Evolutionary conservation across 257 asterid species (phyloP), one percentile per base, ranked within the genome.

Genomic region (Solanum chiquidenum): DNA sequence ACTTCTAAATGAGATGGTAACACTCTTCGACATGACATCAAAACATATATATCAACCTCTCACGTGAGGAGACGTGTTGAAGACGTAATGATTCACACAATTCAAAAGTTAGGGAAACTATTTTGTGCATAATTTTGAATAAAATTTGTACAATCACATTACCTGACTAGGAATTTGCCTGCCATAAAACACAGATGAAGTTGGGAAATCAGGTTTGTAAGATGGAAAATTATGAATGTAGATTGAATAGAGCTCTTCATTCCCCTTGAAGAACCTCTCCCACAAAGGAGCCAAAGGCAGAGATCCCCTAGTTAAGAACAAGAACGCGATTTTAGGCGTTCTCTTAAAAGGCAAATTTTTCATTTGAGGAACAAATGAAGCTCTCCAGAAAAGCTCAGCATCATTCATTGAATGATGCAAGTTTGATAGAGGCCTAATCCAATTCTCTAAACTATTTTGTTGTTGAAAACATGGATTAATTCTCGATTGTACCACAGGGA

Each of bases 111-210:
- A 18, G 62, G 62, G 62, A 16, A 52, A 52, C 62, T 52, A 2
- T 52, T 52, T 52, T 52, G 21, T 16, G 62, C 62, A 52, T 52
- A 18, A 52, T 52, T 52, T 52, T 52, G n/a, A 52, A 52, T 52
- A 52, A 52, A 68, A 68, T 68, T 60, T 40, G 52, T 84, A 60
- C 46, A n/a, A 66, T 12, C 29, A 27, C 31, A 86, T 64, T 92
- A 94, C 98, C 98, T 96, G 95, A 92, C 97, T 94, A 34, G 99
- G 99, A 89, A 96, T 90, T 75, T 96, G 94, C 89, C 95, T 92
- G 89, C 95, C 93, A 13, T 92, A 89, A 87, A 96, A 96, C 85
- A 90, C 95, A 16, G 99, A 96, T 1, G 97, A 89, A 76, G 91
- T 79, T 60, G 90, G 91, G 86, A 92, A 94, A 55, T 95, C 92